phyloP scores from a whole-genome alignment of 331 rosid species.

The Acacia pycnantha region DNA sequence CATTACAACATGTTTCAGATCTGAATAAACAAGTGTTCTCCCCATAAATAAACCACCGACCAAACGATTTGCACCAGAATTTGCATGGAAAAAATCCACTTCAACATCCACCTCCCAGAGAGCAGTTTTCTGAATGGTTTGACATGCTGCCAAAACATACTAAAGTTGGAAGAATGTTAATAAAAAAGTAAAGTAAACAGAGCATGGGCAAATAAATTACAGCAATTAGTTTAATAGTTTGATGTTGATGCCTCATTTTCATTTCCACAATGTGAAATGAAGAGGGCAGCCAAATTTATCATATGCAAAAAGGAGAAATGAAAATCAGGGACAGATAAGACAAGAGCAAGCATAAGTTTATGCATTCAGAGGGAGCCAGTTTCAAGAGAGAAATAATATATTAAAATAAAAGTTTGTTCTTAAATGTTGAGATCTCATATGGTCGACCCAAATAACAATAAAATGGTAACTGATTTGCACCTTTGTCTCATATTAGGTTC shows the following conservation, averaged over 20 bases:
- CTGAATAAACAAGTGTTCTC: slow-evolving; percentile 80
- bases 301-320: background rate
- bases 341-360: background rate
- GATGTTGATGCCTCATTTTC: slow-evolving; percentile 3
- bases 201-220: slow-evolving; percentile 11
- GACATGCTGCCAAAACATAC: slow-evolving; percentile 73
- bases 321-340: background rate
- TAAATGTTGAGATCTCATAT: background rate
- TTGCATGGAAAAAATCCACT: slow-evolving; percentile 74
- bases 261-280: slow-evolving; percentile 5
- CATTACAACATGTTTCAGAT: slow-evolving; percentile 65
- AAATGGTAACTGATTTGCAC: background rate
- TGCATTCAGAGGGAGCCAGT: background rate
- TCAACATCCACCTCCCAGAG: slow-evolving; percentile 98
- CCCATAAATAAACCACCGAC: slow-evolving; percentile 71
- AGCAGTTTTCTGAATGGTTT: slow-evolving; percentile 74
- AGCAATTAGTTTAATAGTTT: slow-evolving; percentile 10
- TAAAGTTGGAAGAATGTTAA: slow-evolving; percentile 40
- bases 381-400: background rate
- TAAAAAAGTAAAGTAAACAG: slow-evolving; percentile 15
- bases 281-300: background rate
- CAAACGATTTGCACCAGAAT: slow-evolving; percentile 70
- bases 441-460: background rate
- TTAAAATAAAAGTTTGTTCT: slow-evolving; percentile 8
- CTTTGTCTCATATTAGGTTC: background rate